Percentiles rank a stretch among this genome's conserved stretches.
These are phyloP conservation scores for Candida verbasci DNA, from an alignment of 805 yeast species.

Conservation along the genomic window DNA sequence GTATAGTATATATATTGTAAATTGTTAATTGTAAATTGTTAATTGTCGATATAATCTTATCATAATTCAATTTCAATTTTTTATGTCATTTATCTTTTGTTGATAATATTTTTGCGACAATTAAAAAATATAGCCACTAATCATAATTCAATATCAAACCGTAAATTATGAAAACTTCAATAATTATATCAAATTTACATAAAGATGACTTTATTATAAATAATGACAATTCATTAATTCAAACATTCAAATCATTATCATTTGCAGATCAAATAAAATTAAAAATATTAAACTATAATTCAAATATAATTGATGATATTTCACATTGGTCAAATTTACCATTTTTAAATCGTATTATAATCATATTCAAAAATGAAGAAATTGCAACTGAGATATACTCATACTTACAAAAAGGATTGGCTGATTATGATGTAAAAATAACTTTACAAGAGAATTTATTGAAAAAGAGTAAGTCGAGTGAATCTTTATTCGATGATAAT, in stretches of 20 bases:
- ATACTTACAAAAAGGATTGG: constrained; percentile 13
- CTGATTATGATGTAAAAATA: constrained; percentile 17
- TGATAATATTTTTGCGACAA: too few species aligned
- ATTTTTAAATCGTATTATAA: constrained; percentile 32
- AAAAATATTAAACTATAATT: constrained; percentile 21
- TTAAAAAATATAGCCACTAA: too few species aligned
- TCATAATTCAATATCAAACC: too few species aligned
- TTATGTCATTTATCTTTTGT: too few species aligned
- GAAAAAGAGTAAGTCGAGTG: constrained; percentile 28
- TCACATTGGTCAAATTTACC: constrained; percentile 36
- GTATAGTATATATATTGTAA: too few species aligned
- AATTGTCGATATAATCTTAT: too few species aligned
- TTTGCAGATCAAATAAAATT: constrained; percentile 33
- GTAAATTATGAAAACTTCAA: constrained; percentile 27
- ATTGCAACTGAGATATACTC: constrained; percentile 23
- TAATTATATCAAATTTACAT: constrained; percentile 31
- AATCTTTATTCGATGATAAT: constrained; percentile 15
- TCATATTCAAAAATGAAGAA: constrained; percentile 28
- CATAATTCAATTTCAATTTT: too few species aligned
- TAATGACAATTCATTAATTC: constrained; percentile 3
- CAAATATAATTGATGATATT: constrained; percentile 21
- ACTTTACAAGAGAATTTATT: constrained; percentile 36
- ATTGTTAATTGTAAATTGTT: too few species aligned
- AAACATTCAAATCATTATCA: constrained; percentile 14
- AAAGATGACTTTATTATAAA: constrained; percentile 25